Percentiles rank a stretch among this genome's conserved stretches.
phyloP scores from a whole-genome alignment of 768 basidiomycete genomes.

The Ramaria rubella region DNA sequence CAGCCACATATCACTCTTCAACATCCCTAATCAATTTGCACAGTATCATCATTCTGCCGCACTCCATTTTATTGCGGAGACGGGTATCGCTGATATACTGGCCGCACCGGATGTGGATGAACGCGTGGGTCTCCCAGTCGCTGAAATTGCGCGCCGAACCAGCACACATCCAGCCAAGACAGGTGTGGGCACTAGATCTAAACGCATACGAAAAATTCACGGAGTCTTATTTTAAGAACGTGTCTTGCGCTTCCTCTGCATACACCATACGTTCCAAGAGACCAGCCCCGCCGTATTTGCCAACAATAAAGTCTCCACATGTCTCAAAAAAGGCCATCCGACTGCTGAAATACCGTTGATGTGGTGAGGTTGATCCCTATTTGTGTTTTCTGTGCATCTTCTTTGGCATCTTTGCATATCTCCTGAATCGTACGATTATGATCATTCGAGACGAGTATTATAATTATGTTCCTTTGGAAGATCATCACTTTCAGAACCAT shows the following conservation, averaged over 20 bases:
- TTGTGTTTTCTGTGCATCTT: not conserved
- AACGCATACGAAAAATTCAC: not conserved
- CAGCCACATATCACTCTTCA: no score
- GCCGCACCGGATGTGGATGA: slow-evolving; percentile 3
- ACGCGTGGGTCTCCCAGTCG: not conserved
- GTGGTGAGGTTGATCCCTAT: not conserved
- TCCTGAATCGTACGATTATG: no score
- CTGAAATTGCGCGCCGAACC: slow-evolving; percentile 1
- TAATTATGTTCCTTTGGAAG: no score
- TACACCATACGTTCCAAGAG: slow-evolving; percentile 8
- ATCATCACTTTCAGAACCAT: no score
- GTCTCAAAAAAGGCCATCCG: not conserved
- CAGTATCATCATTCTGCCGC: slow-evolving; percentile 11
- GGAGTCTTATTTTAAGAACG: not conserved
- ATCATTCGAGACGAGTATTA: no score
- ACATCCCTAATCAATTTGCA: not conserved
- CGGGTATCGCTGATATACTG: slow-evolving; percentile 4
- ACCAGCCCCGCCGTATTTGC: slow-evolving; percentile 3
- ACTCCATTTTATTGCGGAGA: slow-evolving; percentile 6
- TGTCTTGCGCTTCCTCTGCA: slow-evolving; percentile 7
- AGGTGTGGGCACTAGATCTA: no score
- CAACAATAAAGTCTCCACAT: slow-evolving; percentile 1
- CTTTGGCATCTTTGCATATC: no score
- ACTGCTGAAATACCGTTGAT: not conserved
- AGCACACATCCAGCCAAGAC: not conserved